Conservation (phyloP, 192 early-diverging fungal species). For the Coemansia sp. region DNA sequence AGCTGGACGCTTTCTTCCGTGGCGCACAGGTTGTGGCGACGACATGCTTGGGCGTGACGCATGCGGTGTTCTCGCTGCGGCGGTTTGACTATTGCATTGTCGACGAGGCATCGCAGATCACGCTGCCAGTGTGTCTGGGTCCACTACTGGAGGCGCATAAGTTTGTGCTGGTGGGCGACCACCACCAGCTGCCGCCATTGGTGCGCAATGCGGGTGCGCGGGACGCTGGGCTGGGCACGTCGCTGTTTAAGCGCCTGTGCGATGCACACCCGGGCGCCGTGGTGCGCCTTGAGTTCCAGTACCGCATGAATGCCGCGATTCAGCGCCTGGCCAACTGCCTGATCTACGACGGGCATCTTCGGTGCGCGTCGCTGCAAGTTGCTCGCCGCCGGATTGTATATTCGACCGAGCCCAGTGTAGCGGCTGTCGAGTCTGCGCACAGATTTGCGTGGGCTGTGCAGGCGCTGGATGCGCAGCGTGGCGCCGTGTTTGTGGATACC, state of each 20-base stretch:
- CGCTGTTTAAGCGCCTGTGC: conserved; percentile 79
- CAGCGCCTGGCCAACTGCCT: conserved; percentile 81
- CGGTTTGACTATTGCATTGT: conserved; percentile 95
- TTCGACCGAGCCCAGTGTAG: conserved; percentile 11
- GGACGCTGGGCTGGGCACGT: conserved; percentile 50
- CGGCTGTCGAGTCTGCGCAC: not conserved
- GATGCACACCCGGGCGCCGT: conserved; percentile 81
- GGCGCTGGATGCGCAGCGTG: conserved; percentile 61
- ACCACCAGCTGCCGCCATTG: conserved; percentile 91
- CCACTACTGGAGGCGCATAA: conserved; percentile 76
- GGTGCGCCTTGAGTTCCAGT: conserved; percentile 74
- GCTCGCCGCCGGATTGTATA: conserved; percentile 56
- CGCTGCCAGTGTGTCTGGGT: conserved; percentile 85
- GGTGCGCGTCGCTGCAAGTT: conserved; percentile 66
- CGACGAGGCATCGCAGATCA: conserved; percentile 95
- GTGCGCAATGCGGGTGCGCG: conserved; percentile 56
- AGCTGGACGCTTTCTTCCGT: conserved; percentile 61
- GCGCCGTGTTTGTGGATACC: conserved; percentile 81
- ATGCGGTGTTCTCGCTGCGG: conserved; percentile 71
- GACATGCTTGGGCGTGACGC: conserved; percentile 83
- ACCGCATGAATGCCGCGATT: conserved; percentile 91
- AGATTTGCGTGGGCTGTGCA: conserved; percentile 71
- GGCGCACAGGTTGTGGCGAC: conserved; percentile 73
- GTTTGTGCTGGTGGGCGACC: conserved; percentile 94
- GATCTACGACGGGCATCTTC: conserved; percentile 76